These are phyloP conservation scores for Trichoderma brevicompactum DNA, from an alignment of 2,329 filamentous ascomycete genomes.

Conservation along the genomic window DNA sequence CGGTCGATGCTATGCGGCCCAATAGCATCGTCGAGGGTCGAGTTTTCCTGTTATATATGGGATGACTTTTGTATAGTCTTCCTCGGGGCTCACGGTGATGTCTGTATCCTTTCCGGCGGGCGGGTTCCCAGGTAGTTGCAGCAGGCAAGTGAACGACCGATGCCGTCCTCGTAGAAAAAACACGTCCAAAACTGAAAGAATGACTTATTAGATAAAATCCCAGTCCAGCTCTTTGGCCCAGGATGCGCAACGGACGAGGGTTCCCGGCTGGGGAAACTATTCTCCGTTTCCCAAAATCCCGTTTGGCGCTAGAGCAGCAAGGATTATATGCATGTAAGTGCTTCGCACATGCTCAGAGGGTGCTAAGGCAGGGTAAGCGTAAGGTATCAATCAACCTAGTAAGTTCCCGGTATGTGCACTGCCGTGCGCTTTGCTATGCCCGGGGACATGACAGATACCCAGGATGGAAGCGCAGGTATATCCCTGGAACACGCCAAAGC, in stretches of 20 bases:
- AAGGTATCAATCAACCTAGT: background rate
- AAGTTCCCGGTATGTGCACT: background rate
- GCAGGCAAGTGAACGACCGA: background rate
- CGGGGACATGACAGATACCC: too few species aligned
- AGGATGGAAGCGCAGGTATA: too few species aligned
- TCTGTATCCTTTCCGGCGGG: background rate
- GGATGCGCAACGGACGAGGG: background rate
- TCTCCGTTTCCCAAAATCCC: background rate
- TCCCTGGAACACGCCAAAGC: too few species aligned
- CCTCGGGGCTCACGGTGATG: too few species aligned
- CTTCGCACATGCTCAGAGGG: constrained; percentile 12
- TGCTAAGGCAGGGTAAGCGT: background rate
- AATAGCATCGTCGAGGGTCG: constrained; percentile 7
- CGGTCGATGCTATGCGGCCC: constrained; percentile 7
- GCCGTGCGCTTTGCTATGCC: background rate
- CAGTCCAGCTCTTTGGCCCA: background rate
- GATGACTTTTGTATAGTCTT: background rate
- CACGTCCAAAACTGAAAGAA: constrained; percentile 6
- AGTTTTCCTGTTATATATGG: background rate
- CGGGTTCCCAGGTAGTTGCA: background rate
- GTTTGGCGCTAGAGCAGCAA: constrained; percentile 25
- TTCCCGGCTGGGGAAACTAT: background rate
- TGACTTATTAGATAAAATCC: constrained; percentile 6
- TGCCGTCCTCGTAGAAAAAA: background rate
- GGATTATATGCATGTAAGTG: constrained; percentile 25